Evolutionary conservation across 2,329 filamentous ascomycete species (phyloP).

Genomic region (Blumeria hordei): DNA sequence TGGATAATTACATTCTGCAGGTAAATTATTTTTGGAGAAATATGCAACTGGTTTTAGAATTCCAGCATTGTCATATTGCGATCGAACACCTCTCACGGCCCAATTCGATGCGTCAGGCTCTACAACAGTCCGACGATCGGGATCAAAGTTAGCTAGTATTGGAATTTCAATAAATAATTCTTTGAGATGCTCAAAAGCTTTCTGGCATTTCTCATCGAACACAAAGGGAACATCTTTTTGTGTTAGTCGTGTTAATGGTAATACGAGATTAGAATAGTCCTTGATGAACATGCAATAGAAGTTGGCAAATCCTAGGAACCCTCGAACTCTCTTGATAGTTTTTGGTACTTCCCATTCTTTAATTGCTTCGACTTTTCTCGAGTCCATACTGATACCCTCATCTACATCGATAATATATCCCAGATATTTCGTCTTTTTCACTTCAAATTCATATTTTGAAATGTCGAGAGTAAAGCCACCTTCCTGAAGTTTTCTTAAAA

Average conservation of each 20-base stretch:
- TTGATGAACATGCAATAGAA: no score
- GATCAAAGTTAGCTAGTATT: not conserved
- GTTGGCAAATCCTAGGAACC: no score
- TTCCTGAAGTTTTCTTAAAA: not conserved
- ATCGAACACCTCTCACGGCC: not conserved
- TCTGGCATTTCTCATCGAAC: no score
- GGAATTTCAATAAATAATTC: not conserved
- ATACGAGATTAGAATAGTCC: no score
- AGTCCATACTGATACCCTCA: no score
- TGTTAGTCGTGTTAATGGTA: no score
- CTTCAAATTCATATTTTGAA: not conserved
- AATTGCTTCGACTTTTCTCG: no score
- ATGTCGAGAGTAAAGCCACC: not conserved
- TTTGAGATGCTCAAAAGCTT: no score
- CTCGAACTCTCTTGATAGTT: no score
- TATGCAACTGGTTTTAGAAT: no score
- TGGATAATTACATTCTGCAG: not conserved
- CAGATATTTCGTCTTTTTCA: not conserved
- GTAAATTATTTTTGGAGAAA: not conserved
- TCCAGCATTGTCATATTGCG: not conserved
- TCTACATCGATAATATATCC: not conserved
- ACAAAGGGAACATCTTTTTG: no score
- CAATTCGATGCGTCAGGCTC: not conserved
- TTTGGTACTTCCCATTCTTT: no score
- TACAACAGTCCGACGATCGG: not conserved